A percentile compares a stretch with the other conserved stretches of the same genome.
phyloP scores from a whole-genome alignment of 129 eudicot genomes.

The Lactuca sativa region DNA sequence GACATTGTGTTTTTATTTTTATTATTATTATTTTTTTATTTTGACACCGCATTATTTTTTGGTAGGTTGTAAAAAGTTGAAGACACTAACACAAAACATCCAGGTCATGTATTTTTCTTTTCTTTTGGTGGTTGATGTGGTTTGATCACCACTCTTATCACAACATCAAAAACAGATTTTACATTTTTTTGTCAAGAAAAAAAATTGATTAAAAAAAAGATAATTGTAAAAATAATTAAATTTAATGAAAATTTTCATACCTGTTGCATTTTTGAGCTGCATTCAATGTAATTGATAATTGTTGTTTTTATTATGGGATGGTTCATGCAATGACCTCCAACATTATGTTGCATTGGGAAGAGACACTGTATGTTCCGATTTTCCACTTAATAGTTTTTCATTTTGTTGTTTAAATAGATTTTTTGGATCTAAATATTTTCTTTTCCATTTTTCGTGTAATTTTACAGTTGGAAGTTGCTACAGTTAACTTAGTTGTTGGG shows the following conservation, averaged over 20 bases:
- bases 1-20: too few relatives aligned
- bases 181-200: constrained; percentile 60
- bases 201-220: background rate
- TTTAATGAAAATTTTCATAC: constrained; percentile 30
- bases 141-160: constrained; percentile 87
- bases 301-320: constrained; percentile 56
- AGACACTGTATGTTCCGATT: constrained; percentile 63
- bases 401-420: constrained; percentile 4
- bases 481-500: constrained; percentile 81
- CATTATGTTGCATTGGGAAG: constrained; percentile 98
- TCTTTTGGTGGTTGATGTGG: constrained; percentile 85
- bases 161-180: constrained; percentile 96
- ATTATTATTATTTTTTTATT: too few relatives aligned
- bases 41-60: too few relatives aligned
- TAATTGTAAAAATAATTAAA: constrained; percentile 1
- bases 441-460: background rate
- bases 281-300: constrained; percentile 69
- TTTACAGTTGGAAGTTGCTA: constrained; percentile 80
- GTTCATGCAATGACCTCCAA: constrained; percentile 95
- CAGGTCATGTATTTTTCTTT: constrained; percentile 77
- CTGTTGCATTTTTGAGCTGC: constrained; percentile 99
- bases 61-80: too few relatives aligned
- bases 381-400: background rate
- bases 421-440: constrained; percentile 4
- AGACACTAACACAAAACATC: constrained; percentile 84